Percentiles rank a stretch among this genome's conserved stretches.
Evolutionary conservation across 2,329 filamentous ascomycete genomes (phyloP).

Genomic region (Pestalotiopsis sp.): DNA sequence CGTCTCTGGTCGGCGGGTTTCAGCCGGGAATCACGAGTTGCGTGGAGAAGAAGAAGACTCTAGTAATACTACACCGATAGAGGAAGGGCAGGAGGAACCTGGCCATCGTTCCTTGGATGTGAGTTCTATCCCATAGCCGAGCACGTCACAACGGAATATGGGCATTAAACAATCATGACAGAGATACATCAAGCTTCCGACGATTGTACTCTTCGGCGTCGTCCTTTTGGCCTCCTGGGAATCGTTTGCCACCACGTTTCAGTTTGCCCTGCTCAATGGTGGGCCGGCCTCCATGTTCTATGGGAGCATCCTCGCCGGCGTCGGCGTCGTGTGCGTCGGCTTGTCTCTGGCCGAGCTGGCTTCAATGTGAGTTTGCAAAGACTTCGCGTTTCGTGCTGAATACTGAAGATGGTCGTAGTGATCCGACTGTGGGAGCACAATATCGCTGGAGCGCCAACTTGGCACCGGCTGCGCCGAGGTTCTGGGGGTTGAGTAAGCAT

Average conservation of each 20-base stretch:
- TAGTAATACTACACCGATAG: neutral
- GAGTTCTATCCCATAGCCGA: neutral
- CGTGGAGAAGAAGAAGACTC: neutral
- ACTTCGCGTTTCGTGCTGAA: neutral
- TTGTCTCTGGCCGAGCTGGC: constrained; percentile 4
- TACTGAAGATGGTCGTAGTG: neutral
- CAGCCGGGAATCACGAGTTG: neutral
- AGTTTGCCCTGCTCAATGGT: neutral
- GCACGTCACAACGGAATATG: no score
- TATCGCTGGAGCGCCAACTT: constrained; percentile 1
- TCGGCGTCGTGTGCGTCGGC: neutral
- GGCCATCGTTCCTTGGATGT: neutral
- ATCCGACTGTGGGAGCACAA: constrained; percentile 4
- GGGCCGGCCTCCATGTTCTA: constrained; percentile 1
- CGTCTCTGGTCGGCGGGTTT: neutral
- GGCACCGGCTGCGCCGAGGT: neutral
- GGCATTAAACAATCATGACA: neutral
- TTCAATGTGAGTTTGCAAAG: constrained; percentile 5
- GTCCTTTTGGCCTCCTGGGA: neutral
- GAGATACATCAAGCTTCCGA: neutral
- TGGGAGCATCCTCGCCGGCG: neutral
- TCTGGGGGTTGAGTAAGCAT: neutral
- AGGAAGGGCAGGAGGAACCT: neutral
- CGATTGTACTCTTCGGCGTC: neutral
- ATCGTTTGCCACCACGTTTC: neutral